Base-by-base conservation (phyloP, 2,329 filamentous ascomycete genomes). In the Dactylonectria macrodidyma region DNA sequence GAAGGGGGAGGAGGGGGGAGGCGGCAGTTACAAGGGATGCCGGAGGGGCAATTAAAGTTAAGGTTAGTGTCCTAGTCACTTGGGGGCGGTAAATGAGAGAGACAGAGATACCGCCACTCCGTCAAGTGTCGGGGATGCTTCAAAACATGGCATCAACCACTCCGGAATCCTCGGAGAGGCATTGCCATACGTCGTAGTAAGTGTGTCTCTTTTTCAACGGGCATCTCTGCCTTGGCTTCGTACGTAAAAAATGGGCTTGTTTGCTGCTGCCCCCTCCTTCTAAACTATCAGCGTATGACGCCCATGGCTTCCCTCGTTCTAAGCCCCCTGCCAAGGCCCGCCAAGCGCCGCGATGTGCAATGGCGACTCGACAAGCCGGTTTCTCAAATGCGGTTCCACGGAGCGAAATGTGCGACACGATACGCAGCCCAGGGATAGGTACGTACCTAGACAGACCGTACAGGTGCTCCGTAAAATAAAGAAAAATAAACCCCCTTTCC, bases 1-100 rank as follows among this genome's bases (percentile, higher is more conserved):
- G 19, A 19, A 19, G 19, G 19, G 19, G 19, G 19, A 19, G 19
- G 19, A 19, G 19, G 19, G 44, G 3, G 7, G 14, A 46, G 10
- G 44, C 26, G 16, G 16, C 2, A 19, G 8, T n/a, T 19, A 14
- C 50, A 54, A 36, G 58, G 36, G 52, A 9, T 3, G 19, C 26
- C 10, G 12, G 38, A 38, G 60, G 70, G 56, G 67, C 55, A 38
- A 74, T 74, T 74, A 73, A 69, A 74, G 70, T 74, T 74, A 73
- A 73, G 72, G 66, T 68, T 66, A 48, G 55, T 12, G 51, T n/a
- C 38, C 54, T 59, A n/a, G 34, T n/a, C 51, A n/a, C 47, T 30
- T 30, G 34, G 54, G 22, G 34, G 22, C 34, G 34, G 51, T 47
- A 19, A 8, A 34, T 56, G 34, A 56, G 44, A 66, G 44, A 19